Percentiles rank a stretch among this genome's conserved stretches.
Evolutionary conservation across 2,329 filamentous ascomycete species (phyloP).

Genomic region (Geosmithia flava): DNA sequence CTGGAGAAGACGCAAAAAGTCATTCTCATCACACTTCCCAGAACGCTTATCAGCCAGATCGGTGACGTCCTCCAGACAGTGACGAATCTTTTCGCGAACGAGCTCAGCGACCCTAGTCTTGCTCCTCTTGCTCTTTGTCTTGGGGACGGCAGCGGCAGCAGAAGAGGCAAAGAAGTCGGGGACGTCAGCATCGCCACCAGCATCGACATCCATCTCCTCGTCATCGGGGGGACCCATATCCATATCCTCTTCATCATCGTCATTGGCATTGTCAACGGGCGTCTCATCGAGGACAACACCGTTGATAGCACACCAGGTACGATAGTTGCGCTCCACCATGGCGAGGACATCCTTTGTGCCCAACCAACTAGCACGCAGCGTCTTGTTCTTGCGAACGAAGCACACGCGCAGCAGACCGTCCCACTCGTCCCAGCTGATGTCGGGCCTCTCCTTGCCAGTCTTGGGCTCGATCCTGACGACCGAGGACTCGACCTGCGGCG

Average conservation of each 20-base stretch:
- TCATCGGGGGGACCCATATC: slow-evolving; percentile 24
- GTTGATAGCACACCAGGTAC: slow-evolving; percentile 81
- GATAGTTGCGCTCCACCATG: slow-evolving; percentile 78
- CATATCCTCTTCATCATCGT: slow-evolving; percentile 24
- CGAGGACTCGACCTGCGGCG: slow-evolving; percentile 82
- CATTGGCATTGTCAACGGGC: slow-evolving; percentile 29
- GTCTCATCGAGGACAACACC: slow-evolving; percentile 67
- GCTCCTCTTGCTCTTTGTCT: slow-evolving; percentile 58
- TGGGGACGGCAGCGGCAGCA: slow-evolving; percentile 24
- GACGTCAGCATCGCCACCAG: slow-evolving; percentile 43
- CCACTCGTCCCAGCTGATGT: slow-evolving; percentile 91
- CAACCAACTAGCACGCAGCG: slow-evolving; percentile 68
- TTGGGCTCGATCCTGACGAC: slow-evolving; percentile 88
- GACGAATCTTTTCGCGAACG: slow-evolving; percentile 76
- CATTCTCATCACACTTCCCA: slow-evolving; percentile 81
- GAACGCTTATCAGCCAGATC: slow-evolving; percentile 70
- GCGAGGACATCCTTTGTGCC: slow-evolving; percentile 69
- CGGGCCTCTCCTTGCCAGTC: slow-evolving; percentile 60
- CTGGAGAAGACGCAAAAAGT: slow-evolving; percentile 69
- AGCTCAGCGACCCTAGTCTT: slow-evolving; percentile 71
- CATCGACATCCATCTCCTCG: slow-evolving; percentile 39
- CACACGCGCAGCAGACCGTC: slow-evolving; percentile 74
- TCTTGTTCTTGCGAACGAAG: slow-evolving; percentile 74
- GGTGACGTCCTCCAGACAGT: slow-evolving; percentile 72
- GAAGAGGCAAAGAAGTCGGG: slow-evolving; percentile 67